A percentile compares a stretch with the other conserved stretches of the same genome.
phyloP scores from a whole-genome alignment of 2,329 filamentous ascomycete species.

The Chaetomium strumarium region DNA sequence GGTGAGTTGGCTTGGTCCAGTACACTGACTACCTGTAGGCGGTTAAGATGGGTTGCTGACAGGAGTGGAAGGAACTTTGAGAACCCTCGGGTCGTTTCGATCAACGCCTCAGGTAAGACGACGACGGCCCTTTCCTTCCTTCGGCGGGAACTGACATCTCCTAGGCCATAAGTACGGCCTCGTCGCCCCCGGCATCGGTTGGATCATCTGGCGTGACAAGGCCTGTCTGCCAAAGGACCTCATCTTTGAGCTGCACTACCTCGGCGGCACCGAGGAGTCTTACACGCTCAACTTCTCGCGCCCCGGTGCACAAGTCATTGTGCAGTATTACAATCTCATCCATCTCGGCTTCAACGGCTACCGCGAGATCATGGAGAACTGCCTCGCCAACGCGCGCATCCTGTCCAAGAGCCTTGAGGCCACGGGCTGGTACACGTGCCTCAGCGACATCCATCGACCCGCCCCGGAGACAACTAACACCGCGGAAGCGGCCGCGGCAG shows the following conservation, averaged over 20 bases:
- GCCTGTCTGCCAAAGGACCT: conserved; percentile 60
- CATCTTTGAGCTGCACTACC: conserved; percentile 64
- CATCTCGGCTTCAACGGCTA: conserved; percentile 64
- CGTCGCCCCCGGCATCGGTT: conserved; percentile 62
- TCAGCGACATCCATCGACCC: conserved; percentile 60
- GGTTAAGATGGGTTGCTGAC: neutral
- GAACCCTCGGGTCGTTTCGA: conserved; percentile 56
- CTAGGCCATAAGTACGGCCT: conserved; percentile 52
- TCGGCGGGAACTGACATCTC: conserved; percentile 27
- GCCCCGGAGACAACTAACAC: conserved; percentile 19
- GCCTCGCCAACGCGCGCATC: conserved; percentile 57
- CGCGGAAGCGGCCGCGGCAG: conserved; percentile 27
- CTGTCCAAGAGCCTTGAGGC: conserved; percentile 58
- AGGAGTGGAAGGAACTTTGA: conserved; percentile 45
- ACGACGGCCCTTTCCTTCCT: conserved; percentile 41
- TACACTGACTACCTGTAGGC: too few relatives aligned
- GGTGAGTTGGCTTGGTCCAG: conserved; percentile 32
- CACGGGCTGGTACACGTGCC: conserved; percentile 59
- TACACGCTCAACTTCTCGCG: conserved; percentile 70
- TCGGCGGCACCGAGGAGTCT: conserved; percentile 64
- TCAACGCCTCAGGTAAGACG: conserved; percentile 59
- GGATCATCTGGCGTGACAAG: conserved; percentile 65
- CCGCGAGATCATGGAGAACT: conserved; percentile 59
- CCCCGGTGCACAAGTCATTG: conserved; percentile 63
- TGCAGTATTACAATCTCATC: conserved; percentile 68